phyloP scores from a whole-genome alignment of 257 asterid species.

The Apocynum venetum region DNA sequence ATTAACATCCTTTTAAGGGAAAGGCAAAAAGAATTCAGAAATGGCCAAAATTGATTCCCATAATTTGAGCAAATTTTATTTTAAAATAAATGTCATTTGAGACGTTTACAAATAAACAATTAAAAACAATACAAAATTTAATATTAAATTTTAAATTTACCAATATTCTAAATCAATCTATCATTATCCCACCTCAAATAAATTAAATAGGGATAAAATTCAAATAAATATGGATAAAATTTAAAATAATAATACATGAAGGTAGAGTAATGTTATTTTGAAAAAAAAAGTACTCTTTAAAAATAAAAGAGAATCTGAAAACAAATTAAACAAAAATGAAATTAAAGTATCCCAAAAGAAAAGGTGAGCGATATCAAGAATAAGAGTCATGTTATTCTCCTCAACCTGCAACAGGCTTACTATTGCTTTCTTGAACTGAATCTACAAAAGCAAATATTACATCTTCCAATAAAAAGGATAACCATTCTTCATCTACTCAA shows the following conservation, averaged over 20 bases:
- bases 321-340: no score
- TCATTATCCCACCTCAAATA: no score
- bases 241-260: no score
- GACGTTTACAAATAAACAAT: no score
- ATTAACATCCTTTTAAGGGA: background rate
- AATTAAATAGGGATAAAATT: no score
- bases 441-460: background rate
- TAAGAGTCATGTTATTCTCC: background rate
- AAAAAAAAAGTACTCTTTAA: no score
- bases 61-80: background rate
- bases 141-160: no score
- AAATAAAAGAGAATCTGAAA: background rate
- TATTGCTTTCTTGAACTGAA: background rate
- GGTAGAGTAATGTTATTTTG: no score
- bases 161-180: no score
- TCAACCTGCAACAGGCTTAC: background rate
- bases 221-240: no score
- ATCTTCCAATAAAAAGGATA: background rate
- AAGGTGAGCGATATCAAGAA: background rate
- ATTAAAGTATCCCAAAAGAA: background rate
- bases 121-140: no score
- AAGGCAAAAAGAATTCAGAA: background rate
- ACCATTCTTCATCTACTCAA: background rate
- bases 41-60: background rate
- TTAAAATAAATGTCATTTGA: no score